Conservation (phyloP, 129 eudicot genomes). For the Smallanthus sonchifolius region DNA sequence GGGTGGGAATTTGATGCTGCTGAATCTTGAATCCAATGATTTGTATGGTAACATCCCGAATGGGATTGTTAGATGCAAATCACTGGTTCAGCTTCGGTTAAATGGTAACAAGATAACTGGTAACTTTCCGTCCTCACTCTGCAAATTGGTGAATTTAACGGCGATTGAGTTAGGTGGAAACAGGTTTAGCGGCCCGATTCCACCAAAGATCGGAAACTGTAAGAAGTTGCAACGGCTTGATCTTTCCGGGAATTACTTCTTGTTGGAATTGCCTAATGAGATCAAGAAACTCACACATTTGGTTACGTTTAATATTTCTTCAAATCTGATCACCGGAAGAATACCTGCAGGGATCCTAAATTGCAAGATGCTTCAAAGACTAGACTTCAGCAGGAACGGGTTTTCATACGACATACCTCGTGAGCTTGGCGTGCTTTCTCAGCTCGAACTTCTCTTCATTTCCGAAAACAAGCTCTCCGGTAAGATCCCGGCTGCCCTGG, state of each 20-base stretch:
- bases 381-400: constrained; percentile 77
- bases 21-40: constrained; percentile 67
- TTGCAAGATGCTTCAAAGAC: constrained; percentile 82
- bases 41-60: constrained; percentile 69
- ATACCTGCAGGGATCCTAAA: constrained; percentile 60
- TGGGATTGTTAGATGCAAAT: constrained; percentile 54
- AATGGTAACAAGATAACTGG: constrained; percentile 65
- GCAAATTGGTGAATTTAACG: constrained; percentile 53
- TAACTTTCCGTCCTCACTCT: constrained; percentile 71
- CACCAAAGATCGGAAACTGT: constrained; percentile 60
- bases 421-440: constrained; percentile 65
- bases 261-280: constrained; percentile 61
- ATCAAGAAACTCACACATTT: constrained; percentile 55
- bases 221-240: constrained; percentile 75
- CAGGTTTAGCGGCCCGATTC: constrained; percentile 71
- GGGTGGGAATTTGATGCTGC: constrained; percentile 56
- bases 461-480: constrained; percentile 84
- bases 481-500: constrained; percentile 59
- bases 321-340: constrained; percentile 58
- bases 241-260: constrained; percentile 68
- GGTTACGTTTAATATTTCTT: constrained; percentile 76
- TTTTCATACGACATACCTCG: constrained; percentile 53
- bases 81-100: constrained; percentile 70
- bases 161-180: constrained; percentile 82
- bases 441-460: constrained; percentile 69